Conservation (phyloP, 2,329 filamentous ascomycete species). For the Trichoderma atroviride region DNA sequence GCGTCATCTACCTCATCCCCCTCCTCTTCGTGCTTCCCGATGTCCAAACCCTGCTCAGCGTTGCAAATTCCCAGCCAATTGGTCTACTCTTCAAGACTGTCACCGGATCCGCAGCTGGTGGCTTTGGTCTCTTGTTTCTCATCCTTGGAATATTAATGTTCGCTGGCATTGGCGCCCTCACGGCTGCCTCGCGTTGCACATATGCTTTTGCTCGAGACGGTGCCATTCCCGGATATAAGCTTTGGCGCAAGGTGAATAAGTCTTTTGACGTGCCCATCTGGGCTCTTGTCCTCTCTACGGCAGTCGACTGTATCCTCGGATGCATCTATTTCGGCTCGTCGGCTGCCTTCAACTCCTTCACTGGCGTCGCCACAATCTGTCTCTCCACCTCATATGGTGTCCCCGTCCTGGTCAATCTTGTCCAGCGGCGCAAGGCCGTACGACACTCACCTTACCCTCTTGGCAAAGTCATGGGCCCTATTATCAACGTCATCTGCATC, state of each 20-base stretch:
- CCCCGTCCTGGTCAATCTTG: constrained; percentile 71
- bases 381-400: constrained; percentile 75
- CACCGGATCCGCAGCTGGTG: constrained; percentile 71
- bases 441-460: constrained; percentile 68
- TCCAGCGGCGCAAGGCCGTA: constrained; percentile 68
- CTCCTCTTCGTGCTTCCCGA: constrained; percentile 76
- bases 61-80: constrained; percentile 74
- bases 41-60: constrained; percentile 62
- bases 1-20: constrained; percentile 67
- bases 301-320: constrained; percentile 70
- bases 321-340: constrained; percentile 79
- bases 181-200: constrained; percentile 72
- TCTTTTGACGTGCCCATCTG: constrained; percentile 70
- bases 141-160: constrained; percentile 78
- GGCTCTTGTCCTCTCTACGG: constrained; percentile 68
- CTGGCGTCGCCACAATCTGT: constrained; percentile 78
- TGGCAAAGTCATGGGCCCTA: constrained; percentile 68
- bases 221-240: constrained; percentile 68
- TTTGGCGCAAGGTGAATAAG: constrained; percentile 68
- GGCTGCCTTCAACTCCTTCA: constrained; percentile 79
- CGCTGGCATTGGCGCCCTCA: constrained; percentile 73
- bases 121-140: constrained; percentile 74
- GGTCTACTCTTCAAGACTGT: constrained; percentile 74
- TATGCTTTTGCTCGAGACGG: constrained; percentile 77
- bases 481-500: constrained; percentile 70